phyloP scores from a whole-genome alignment of 345 rosid genomes.

The Toxicodendron radicans region DNA sequence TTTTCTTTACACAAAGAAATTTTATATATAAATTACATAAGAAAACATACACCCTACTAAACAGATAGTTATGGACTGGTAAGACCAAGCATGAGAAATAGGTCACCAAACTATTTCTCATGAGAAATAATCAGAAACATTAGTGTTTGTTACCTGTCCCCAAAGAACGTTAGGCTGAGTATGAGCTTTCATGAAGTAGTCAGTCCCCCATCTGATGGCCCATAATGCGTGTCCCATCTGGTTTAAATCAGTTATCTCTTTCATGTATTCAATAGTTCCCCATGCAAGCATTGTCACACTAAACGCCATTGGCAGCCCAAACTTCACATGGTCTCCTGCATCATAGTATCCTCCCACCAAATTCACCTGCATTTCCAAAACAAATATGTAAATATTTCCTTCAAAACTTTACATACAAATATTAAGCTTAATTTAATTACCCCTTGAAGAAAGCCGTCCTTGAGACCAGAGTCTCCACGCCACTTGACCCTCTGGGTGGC shows the following conservation, averaged over 20 bases:
- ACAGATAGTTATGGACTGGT: too few species aligned
- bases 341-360: slow-evolving; percentile 92
- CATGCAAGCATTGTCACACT: slow-evolving; percentile 70
- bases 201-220: slow-evolving; percentile 82
- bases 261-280: slow-evolving; percentile 66
- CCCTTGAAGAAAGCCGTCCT: slow-evolving; percentile 57
- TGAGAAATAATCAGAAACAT: neutral
- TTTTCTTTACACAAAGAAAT: too few species aligned
- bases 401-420: too few species aligned
- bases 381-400: neutral
- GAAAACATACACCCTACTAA: too few species aligned
- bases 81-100: neutral
- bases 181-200: slow-evolving; percentile 80
- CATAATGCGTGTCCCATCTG: slow-evolving; percentile 60
- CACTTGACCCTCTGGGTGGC: slow-evolving; percentile 51
- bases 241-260: slow-evolving; percentile 49
- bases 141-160: slow-evolving; percentile 52
- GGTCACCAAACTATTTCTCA: neutral
- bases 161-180: slow-evolving; percentile 69
- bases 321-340: slow-evolving; percentile 92
- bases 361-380: slow-evolving; percentile 46
- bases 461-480: slow-evolving; percentile 64
- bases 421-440: slow-evolving; percentile 23
- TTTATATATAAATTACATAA: too few species aligned
- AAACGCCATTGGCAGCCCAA: slow-evolving; percentile 89